phyloP scores from a whole-genome alignment of 805 yeast species.

The Blastobotrys parvus region DNA sequence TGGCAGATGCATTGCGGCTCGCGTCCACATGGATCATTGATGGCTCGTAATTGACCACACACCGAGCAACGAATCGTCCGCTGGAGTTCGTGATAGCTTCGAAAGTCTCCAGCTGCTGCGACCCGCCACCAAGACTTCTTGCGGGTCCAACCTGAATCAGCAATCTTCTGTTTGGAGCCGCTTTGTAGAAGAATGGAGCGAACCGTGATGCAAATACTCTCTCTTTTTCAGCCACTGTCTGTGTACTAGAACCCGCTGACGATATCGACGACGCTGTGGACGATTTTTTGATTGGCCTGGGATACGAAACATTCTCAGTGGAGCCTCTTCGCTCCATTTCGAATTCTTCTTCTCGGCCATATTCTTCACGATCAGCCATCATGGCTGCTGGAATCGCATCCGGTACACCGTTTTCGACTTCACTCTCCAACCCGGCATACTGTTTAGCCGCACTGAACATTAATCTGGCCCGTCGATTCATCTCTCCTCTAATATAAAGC shows the following conservation, averaged over 20 bases:
- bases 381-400: not conserved
- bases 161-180: slow-evolving; percentile 50
- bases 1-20: slow-evolving; percentile 36
- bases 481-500: slow-evolving; percentile 58
- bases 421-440: slow-evolving; percentile 35
- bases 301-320: not conserved
- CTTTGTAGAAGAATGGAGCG: slow-evolving; percentile 59
- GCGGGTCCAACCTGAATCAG: slow-evolving; percentile 41
- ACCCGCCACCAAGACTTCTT: slow-evolving; percentile 27
- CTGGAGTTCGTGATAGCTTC: slow-evolving; percentile 47
- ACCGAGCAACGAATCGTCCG: slow-evolving; percentile 54
- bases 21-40: slow-evolving; percentile 34
- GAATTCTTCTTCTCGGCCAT: not conserved
- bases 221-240: too few species aligned
- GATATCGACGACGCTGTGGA: not conserved
- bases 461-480: slow-evolving; percentile 62
- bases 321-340: not conserved
- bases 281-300: not conserved
- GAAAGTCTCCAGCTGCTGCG: slow-evolving; percentile 11
- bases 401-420: not conserved
- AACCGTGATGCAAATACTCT: slow-evolving; percentile 52
- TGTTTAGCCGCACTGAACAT: slow-evolving; percentile 63
- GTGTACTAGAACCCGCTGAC: not conserved
- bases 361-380: not conserved
- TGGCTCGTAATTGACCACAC: slow-evolving; percentile 55